Percentiles rank a stretch among this genome's conserved stretches.
Conservation (phyloP, 441 rosid genomes). For the Lepidium campestre region DNA sequence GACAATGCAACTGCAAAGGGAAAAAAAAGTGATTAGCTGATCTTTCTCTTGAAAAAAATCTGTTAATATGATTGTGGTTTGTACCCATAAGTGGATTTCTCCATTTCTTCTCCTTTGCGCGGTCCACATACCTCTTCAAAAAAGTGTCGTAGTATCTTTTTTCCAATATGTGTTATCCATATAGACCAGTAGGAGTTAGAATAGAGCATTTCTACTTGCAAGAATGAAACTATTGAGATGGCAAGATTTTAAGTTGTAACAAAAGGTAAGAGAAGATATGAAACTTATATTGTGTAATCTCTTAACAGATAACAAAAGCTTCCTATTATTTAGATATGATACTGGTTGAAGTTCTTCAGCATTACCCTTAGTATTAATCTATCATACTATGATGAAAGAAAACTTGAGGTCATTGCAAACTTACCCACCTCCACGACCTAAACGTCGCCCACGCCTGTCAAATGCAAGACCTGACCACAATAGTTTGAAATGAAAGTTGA, state of each 20-base stretch:
- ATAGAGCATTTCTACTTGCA: neutral
- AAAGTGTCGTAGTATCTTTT: slow-evolving; percentile 81
- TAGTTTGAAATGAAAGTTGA: neutral
- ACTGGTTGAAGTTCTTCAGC: neutral
- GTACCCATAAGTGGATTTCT: slow-evolving; percentile 66
- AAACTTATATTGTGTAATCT: neutral
- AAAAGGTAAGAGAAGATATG: neutral
- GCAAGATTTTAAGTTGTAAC: neutral
- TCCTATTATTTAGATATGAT: neutral
- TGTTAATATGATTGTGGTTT: neutral
- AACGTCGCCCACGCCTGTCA: slow-evolving; percentile 77
- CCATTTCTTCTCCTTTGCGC: slow-evolving; percentile 65
- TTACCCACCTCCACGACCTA: slow-evolving; percentile 98
- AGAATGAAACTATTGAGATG: neutral
- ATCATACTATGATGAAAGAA: neutral
- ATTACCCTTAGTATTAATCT: neutral
- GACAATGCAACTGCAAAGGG: slow-evolving; percentile 70
- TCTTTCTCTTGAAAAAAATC: neutral
- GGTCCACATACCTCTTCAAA: slow-evolving; percentile 58
- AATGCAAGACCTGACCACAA: slow-evolving; percentile 79
- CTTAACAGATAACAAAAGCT: neutral
- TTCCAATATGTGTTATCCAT: slow-evolving; percentile 10
- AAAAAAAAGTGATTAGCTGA: neutral
- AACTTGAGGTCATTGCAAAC: slow-evolving; percentile 18
- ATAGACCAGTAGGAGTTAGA: slow-evolving; percentile 3